Conservation (phyloP, 306 rosid species). For the Medicago truncatula region MtrunA17r5.0-ANR NC_053045.1:46303001-46303500, state of each 20-base stretch:
- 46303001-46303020: conserved; percentile 88
- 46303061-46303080: conserved; percentile 29
- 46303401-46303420: too few relatives aligned
- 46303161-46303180: conserved; percentile 65
- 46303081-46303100: conserved; percentile 18
- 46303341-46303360: conserved; percentile 40
- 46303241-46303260: conserved; percentile 27
- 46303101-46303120: conserved; percentile 17
- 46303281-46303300: conserved; percentile 32
- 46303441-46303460: too few relatives aligned
- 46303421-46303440: too few relatives aligned
- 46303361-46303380: conserved; percentile 41
- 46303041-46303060: conserved; percentile 74
- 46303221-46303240: conserved; percentile 24
- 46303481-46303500: too few relatives aligned
- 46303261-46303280: conserved; percentile 49
- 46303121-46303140: conserved; percentile 35
- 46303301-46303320: conserved; percentile 40
- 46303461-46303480: too few relatives aligned
- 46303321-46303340: conserved; percentile 7
- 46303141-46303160: conserved; percentile 79
- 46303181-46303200: conserved; percentile 55
- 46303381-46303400: neutral
- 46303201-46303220: conserved; percentile 20
- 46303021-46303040: conserved; percentile 80